Base-by-base conservation (phyloP, 1,139 yeast species). In the Yamadazyma dushanensis region DNA sequence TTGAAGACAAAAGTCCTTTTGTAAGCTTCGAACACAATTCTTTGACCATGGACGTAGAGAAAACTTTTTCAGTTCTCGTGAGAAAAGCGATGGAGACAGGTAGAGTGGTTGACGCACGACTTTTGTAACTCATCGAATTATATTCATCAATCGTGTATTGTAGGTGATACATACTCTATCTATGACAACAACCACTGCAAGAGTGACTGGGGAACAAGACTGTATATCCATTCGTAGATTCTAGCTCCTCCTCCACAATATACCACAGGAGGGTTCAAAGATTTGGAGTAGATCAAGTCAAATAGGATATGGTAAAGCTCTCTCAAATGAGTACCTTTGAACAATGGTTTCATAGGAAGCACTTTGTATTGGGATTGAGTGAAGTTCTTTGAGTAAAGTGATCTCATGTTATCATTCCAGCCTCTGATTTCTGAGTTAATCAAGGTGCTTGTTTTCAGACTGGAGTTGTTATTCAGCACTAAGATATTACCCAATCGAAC, bases 21-120 rank as follows among this genome's bases (percentile, higher is more conserved):
- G 90, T 66, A 66, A 63, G 85, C 90, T 83, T 84, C 82, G 92
- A 79, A 57, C 80, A 80, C 89, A 83, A 83, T 80, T 83, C 87
- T 83, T 83, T 66, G 78, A 59, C 73, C 79, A 75, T 73, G 80
- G 63, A 70, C 72, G 77, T 70, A 53, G 57, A 51, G 68, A 59
- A 28, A 33, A 27, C 13, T 27, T 38, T 35, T 24, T 22, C 17
- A 11, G 16, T 8, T 16, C 8, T 7, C 30, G 5, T 7, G 5
- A n/a, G n/a, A n/a, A 17, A n/a, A 16, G 14, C 9, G 11, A 4
- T 14, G n/a, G 8, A 26, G 16, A 25, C 5, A 13, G 9, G 6
- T 6, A 14, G 15, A n/a, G 8, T 26, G 29, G 29, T 26, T 15
- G 13, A 7, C 18, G 21, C 31, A 28, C 31, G 9, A 21, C 24